A percentile compares a stretch with the other conserved stretches of the same genome.
phyloP scores from a whole-genome alignment of 78 protist species.

The Chrysochromulina tobinii region DNA sequence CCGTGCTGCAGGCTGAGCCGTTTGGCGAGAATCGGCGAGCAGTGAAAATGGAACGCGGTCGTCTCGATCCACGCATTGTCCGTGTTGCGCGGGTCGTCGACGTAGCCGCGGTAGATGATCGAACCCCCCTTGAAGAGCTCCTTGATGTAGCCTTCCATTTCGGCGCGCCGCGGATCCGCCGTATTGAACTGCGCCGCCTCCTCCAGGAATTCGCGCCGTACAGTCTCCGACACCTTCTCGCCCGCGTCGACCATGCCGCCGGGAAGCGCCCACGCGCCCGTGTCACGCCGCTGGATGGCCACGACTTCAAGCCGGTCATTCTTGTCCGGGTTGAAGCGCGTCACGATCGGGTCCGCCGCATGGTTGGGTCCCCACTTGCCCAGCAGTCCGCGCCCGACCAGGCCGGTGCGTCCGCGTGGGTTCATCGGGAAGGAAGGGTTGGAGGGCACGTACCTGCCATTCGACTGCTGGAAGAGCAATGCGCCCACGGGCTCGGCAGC shows the following conservation, averaged over 20 bases:
- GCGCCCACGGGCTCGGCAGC: neutral
- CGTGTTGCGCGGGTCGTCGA: constrained; percentile 61
- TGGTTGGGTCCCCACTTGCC: constrained; percentile 26
- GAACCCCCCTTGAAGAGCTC: neutral
- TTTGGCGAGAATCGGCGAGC: neutral
- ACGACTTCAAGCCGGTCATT: neutral
- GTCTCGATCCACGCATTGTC: constrained; percentile 65
- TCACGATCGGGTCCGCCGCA: constrained; percentile 21
- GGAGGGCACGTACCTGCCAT: neutral
- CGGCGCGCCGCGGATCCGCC: neutral
- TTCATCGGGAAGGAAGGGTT: neutral
- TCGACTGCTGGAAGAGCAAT: neutral
- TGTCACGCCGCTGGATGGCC: constrained; percentile 45
- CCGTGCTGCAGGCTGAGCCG: no score
- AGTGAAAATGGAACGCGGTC: constrained; percentile 53
- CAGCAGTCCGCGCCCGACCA: neutral
- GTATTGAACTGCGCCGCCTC: neutral
- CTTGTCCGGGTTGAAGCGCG: neutral
- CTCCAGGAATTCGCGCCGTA: constrained; percentile 2
- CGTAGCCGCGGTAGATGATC: constrained; percentile 38
- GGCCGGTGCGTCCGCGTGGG: constrained; percentile 13
- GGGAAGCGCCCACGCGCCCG: constrained; percentile 47
- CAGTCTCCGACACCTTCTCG: constrained; percentile 16
- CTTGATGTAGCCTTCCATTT: neutral
- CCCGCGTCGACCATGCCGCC: constrained; percentile 66